Base-by-base conservation (phyloP, 2,329 filamentous ascomycete genomes). In the Aspergillus ruber region DNA sequence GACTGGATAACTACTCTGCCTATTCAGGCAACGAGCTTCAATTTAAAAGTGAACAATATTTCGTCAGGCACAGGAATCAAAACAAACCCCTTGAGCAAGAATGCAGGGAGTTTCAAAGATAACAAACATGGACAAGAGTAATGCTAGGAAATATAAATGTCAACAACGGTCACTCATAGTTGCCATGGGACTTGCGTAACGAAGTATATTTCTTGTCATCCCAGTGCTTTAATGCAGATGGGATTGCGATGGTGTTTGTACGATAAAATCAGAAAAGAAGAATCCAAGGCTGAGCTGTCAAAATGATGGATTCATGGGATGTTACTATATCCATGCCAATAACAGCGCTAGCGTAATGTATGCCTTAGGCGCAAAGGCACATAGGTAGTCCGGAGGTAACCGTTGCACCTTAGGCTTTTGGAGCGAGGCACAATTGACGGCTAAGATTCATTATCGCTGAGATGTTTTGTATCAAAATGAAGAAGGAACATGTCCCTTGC, bases 61-160 rank as follows among this genome's bases (percentile, higher is more conserved):
- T 39, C 3, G 5, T 39, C 36, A 39, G 25, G 17, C 36, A 20
- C 6, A 12, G 45, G 39, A 44, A 45, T 48, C 44, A 25, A 33
- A 43, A 44, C 32, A 57, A 48, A 59, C 51, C 60, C 62, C 60
- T 63, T 61, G 60, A 58, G 63, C 47, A 49, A 49, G 50, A 60
- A 56, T 55, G 48, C 46, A 56, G 41, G 45, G 47, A 43, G 32
- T 39, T 36, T 44, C 50, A 48, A 60, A 57, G 59, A 60, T 61
- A 55, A 57, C 58, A 57, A 46, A 46, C 15, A 50, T 39, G 36
- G 36, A 39, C 15, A 35, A 35, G 15, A 35, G 33, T 35, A 17
- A 29, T 10, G 25, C 25, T 35, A 6, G 36, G 17, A 20, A 29
- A 29, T 29, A 29, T 29, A 29, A 29, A 29, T 29, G 25, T 39